Base-by-base conservation (phyloP, 1,284 basidiomycete species). In the Fomitopsis palustris region DNA sequence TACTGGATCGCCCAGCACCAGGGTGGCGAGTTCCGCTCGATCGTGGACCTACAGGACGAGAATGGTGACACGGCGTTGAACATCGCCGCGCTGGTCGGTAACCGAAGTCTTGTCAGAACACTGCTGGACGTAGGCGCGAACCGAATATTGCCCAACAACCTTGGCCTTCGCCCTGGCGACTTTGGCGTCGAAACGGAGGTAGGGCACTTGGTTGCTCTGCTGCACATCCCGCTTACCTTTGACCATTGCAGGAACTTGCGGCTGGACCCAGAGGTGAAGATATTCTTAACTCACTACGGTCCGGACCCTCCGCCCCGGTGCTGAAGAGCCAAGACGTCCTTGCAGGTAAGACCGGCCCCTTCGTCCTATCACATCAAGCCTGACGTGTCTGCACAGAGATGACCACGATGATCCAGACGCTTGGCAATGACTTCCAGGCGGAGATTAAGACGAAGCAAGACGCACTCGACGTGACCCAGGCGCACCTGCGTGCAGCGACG, bases 51-150 rank as follows among this genome's bases (percentile, higher is more conserved):
- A 41, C 94, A 96, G 74, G 97, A 99, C 72, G 88, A 94, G 64
- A 90, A 98, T 72, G 97, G 97, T 0, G 97, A 99, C 71, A 98
- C 97, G 0, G 93, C 95, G 4, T 74, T 99, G 64, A 97, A 96
- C 74, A 93, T 98, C 64, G 94, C 96, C 14, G 96, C 97, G 0
- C 79, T 97, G 54, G 89, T 98, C 0, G 97, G 97, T 2, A 98
- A 96, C 73, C 83, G 90, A 61, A 88, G 90, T 64, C 76, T 99
- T 63, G 94, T 98, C 19, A 81, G 90, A 66, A 90, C 94, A 25
- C 76, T 99, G 61, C 70, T 99, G 61, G 96, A 98, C 67, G 93
- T 95, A 7, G 95, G 95, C 8, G 97, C 96, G 2, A 96, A 98
- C 74, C 88, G 92, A 68, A 83, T 87, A 66, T 79, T 95, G 60